These are phyloP conservation scores for Diplodia scrobiculata DNA, from an alignment of 2,329 filamentous ascomycete genomes.

Conservation along the genomic window DNA sequence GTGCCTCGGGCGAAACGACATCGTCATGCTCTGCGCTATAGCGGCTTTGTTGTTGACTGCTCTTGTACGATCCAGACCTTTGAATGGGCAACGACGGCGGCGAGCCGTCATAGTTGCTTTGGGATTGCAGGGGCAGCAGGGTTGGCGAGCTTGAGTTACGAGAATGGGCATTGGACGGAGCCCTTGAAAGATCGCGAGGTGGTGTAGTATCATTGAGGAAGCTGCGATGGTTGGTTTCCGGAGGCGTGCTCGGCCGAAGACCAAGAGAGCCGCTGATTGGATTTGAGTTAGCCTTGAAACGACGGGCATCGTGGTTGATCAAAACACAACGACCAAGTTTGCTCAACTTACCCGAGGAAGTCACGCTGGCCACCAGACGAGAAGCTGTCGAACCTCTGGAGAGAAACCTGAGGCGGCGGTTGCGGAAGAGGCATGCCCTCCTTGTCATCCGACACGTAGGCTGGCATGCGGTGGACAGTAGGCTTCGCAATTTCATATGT, in stretches of 20 bases:
- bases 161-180: constrained; percentile 1
- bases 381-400: background rate
- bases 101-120: constrained; percentile 37
- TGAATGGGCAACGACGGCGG: constrained; percentile 33
- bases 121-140: constrained; percentile 30
- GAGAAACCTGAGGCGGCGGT: background rate
- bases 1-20: constrained; percentile 34
- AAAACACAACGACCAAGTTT: background rate
- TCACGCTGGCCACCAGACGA: background rate
- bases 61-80: constrained; percentile 35
- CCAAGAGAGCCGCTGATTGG: background rate
- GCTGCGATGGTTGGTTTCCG: background rate
- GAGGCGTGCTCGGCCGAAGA: constrained; percentile 5
- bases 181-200: constrained; percentile 12
- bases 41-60: constrained; percentile 22
- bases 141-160: constrained; percentile 11
- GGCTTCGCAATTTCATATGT: constrained; percentile 26
- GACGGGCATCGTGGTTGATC: background rate
- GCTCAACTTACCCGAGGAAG: constrained; percentile 13
- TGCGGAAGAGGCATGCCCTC: constrained; percentile 1
- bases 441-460: constrained; percentile 21
- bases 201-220: constrained; percentile 25
- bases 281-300: constrained; percentile 14
- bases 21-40: constrained; percentile 16
- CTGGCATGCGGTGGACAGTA: constrained; percentile 4